Conservation (phyloP, 352 stramenopile species). For the Pythium chondricola region DNA sequence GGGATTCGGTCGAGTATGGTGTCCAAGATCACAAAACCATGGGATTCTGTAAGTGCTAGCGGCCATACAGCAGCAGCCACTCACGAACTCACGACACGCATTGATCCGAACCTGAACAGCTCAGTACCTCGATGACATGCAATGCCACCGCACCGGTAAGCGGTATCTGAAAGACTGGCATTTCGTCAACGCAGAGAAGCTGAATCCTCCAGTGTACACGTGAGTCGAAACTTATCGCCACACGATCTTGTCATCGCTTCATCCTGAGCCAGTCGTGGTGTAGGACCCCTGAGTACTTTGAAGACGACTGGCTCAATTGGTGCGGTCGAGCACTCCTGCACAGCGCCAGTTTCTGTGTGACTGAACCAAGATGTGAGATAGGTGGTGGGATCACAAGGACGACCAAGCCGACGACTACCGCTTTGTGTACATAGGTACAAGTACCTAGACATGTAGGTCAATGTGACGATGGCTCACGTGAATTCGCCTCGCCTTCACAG, state of each 20-base stretch:
- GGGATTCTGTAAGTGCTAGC: neutral
- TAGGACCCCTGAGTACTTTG: constrained; percentile 82
- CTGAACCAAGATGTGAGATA: constrained; percentile 7
- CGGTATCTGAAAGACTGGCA: constrained; percentile 87
- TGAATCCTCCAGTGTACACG: constrained; percentile 43
- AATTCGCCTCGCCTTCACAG: too few species aligned
- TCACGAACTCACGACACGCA: too few species aligned
- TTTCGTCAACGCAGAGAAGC: constrained; percentile 55
- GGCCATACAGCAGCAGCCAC: too few species aligned
- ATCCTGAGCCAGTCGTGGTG: constrained; percentile 21
- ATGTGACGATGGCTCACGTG: too few species aligned
- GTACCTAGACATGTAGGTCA: too few species aligned
- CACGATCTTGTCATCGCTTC: too few species aligned
- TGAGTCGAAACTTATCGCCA: constrained; percentile 16
- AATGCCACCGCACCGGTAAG: constrained; percentile 36
- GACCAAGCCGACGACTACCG: constrained; percentile 85
- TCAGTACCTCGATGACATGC: constrained; percentile 56
- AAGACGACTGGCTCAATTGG: constrained; percentile 92
- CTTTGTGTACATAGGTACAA: constrained; percentile 97
- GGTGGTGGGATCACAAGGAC: constrained; percentile 75
- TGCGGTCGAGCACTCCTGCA: constrained; percentile 15
- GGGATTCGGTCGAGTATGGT: neutral
- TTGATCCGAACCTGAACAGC: too few species aligned
- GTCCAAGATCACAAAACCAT: neutral
- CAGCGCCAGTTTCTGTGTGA: neutral